Evolutionary conservation across 2,329 filamentous ascomycete species (phyloP).

Genomic region (Monilinia fructicola): DNA sequence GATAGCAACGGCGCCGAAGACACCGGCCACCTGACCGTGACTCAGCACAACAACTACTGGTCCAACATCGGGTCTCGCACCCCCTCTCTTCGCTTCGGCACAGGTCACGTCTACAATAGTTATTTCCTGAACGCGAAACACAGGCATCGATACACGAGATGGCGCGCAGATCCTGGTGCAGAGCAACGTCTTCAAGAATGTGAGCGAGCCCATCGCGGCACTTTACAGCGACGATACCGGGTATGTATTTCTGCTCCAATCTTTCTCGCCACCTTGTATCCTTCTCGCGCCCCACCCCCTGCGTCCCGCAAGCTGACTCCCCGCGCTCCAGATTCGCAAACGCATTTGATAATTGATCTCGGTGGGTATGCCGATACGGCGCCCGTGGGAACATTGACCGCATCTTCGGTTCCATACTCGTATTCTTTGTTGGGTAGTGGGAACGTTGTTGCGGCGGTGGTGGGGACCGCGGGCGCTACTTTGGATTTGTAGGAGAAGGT

Average conservation of each 20-base stretch:
- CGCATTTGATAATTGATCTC: constrained; percentile 47
- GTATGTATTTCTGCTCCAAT: constrained; percentile 1
- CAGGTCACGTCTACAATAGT: constrained; percentile 54
- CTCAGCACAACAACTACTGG: constrained; percentile 36
- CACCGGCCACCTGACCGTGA: constrained; percentile 36
- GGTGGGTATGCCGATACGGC: constrained; percentile 51
- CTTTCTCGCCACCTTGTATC: no score
- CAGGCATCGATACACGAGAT: constrained; percentile 57
- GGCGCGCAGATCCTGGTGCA: constrained; percentile 50
- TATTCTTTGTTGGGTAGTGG: constrained; percentile 53
- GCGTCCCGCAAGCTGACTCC: not conserved
- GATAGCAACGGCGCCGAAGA: constrained; percentile 36
- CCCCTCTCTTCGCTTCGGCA: constrained; percentile 65
- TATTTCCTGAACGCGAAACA: constrained; percentile 48
- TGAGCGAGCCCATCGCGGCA: constrained; percentile 41
- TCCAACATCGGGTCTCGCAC: constrained; percentile 37
- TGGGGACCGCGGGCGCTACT: constrained; percentile 42
- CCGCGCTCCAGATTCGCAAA: constrained; percentile 39
- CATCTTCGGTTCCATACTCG: constrained; percentile 49
- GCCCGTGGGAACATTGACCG: constrained; percentile 48
- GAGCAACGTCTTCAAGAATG: constrained; percentile 50
- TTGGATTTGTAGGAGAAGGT: constrained; percentile 32
- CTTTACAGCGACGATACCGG: constrained; percentile 28
- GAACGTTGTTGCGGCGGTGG: constrained; percentile 45
- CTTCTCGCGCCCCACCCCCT: no score